A percentile compares a stretch with the other conserved stretches of the same genome.
phyloP scores from a whole-genome alignment of 139 green algal species.

The Coccomyxa sp. region DNA sequence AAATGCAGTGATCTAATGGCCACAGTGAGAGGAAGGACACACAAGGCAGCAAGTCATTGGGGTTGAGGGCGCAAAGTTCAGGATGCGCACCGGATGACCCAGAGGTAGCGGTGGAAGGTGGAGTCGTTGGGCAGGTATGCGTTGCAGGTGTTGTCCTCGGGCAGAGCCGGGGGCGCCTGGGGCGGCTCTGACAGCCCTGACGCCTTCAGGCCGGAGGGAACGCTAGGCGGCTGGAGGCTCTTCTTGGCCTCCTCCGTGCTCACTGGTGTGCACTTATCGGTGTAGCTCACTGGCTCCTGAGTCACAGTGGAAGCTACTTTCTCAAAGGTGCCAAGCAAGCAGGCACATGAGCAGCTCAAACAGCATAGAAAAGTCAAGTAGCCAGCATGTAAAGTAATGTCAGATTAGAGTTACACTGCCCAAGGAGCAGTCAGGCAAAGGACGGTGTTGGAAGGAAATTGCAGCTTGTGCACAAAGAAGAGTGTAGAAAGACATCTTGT shows the following conservation, averaged over 20 bases:
- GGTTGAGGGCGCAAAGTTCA: neutral
- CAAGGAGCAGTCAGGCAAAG: no score
- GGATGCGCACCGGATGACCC: constrained; percentile 21
- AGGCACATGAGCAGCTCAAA: no score
- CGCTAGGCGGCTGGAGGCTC: neutral
- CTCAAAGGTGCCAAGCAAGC: no score
- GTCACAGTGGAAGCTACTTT: neutral
- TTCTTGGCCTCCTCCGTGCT: neutral
- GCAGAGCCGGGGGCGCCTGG: neutral
- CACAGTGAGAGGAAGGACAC: no score
- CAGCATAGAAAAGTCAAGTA: no score
- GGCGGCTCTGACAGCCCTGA: neutral
- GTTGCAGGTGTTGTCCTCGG: neutral
- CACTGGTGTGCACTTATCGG: neutral
- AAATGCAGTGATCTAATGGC: no score
- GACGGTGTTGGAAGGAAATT: no score
- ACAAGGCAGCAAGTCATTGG: neutral
- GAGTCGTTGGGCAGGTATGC: neutral
- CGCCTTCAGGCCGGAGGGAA: neutral
- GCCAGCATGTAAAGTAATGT: no score
- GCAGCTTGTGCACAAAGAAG: no score
- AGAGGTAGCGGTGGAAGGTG: constrained; percentile 1
- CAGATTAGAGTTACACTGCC: no score
- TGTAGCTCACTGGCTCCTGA: neutral
- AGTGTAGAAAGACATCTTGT: no score